Base-by-base conservation (phyloP, 257 asterid species). In the Echites panduratus region DNA sequence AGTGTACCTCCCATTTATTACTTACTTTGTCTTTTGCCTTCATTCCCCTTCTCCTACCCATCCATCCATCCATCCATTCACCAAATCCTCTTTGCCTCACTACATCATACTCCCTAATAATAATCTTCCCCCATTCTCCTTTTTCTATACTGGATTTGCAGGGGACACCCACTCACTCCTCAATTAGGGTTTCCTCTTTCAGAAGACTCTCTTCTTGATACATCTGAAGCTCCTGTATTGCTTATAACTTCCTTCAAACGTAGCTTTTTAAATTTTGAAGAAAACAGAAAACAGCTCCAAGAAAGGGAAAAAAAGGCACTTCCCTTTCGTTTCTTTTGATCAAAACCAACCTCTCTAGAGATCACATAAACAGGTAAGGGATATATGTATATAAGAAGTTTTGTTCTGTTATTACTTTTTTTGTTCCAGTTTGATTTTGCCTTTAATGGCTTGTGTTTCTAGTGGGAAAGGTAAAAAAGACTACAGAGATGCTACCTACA, bases 41-140 rank as follows among this genome's bases (percentile, higher is more conserved):
- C 91, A 81, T 83, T 85, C 89, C 71, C 67, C 71, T 83, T 67
- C 57, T 5, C 22, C 5, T 45, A 5, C 5, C 84, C 79, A 85
- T 86, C 77, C 91, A 81, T 86, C 83, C 88, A 84, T 41, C 84
- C 79, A 85, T 86, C 77, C 91, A 81, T 86, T 83, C 88, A 84
- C 85, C 82, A 82, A 79, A 81, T 85, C 78, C 85, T 81, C 81
- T 78, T 76, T 79, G 81, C 76, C 78, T 74, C 59, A 67, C 70
- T 69, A 32, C 38, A 32, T n/a, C 20, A 4, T 65, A n/a, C n/a
- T n/a, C n/a, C n/a, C n/a, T n/a, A n/a, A n/a, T n/a, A 17, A 65
- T 80, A 76, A 56, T 68, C 79, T 70, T 45, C 47, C 19, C 73
- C 9, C 68, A 73, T 64, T 70, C 17, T 5, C 22, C 45, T 74